Percentiles rank a stretch among this genome's conserved stretches.
These are phyloP conservation scores for Rubus idaeus DNA, from an alignment of 306 rosid species.

Conservation along the genomic window DNA sequence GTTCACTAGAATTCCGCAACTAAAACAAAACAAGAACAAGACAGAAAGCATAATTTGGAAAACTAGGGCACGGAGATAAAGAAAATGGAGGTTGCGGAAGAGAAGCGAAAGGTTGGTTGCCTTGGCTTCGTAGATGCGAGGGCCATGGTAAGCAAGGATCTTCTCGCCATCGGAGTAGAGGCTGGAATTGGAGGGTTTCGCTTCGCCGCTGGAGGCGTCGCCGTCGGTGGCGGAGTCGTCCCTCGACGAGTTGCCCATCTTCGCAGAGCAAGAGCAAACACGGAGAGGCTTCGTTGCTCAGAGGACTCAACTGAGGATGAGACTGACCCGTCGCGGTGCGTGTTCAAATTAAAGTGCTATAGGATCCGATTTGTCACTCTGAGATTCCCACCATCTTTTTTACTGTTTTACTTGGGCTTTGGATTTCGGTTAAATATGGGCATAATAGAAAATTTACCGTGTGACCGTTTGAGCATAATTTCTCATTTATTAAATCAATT, in stretches of 20 bases:
- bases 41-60: not conserved
- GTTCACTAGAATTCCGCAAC: slow-evolving; percentile 6
- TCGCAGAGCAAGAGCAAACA: too few relatives aligned
- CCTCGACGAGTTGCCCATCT: slow-evolving; percentile 74
- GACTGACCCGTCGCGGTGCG: too few relatives aligned
- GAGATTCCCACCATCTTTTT: not conserved
- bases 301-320: too few relatives aligned
- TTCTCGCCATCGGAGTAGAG: slow-evolving; percentile 72
- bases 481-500: too few relatives aligned
- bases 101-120: slow-evolving; percentile 22
- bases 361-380: not conserved
- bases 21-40: not conserved
- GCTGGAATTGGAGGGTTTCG: slow-evolving; percentile 42
- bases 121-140: slow-evolving; percentile 97
- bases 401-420: not conserved
- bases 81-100: not conserved
- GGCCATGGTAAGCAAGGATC: slow-evolving; percentile 88
- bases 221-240: slow-evolving; percentile 67
- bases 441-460: too few relatives aligned
- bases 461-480: too few relatives aligned
- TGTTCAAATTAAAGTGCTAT: slow-evolving; percentile 1
- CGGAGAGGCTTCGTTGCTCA: too few relatives aligned
- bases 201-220: slow-evolving; percentile 64
- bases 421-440: too few relatives aligned
- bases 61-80: not conserved